Evolutionary conservation across 495 filamentous ascomycete species (phyloP).

Genomic region (Penicillium herquei): DNA sequence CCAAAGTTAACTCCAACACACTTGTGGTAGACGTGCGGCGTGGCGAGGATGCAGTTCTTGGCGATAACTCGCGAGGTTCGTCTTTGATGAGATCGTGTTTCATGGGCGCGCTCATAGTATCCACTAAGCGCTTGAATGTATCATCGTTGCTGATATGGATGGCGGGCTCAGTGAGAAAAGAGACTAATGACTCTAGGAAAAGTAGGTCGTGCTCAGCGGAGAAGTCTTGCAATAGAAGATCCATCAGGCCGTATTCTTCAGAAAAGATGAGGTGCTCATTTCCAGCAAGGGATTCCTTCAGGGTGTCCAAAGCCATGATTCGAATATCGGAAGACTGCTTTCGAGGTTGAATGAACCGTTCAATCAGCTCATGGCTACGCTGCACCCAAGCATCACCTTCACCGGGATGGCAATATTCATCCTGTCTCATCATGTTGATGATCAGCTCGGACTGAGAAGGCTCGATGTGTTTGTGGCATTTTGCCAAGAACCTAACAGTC

Average conservation of each 20-base stretch:
- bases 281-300: constrained; percentile 65
- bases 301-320: constrained; percentile 60
- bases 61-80: constrained; percentile 16
- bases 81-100: constrained; percentile 30
- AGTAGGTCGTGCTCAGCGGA: constrained; percentile 47
- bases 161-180: constrained; percentile 39
- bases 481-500: constrained; percentile 38
- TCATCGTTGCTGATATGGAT: constrained; percentile 29
- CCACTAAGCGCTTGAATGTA: constrained; percentile 35
- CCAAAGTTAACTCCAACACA: constrained; percentile 37
- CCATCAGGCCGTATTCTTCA: constrained; percentile 36
- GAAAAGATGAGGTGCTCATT: constrained; percentile 37
- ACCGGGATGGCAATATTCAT: constrained; percentile 62
- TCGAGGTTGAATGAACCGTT: constrained; percentile 63
- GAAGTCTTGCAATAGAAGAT: constrained; percentile 43
- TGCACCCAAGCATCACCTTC: constrained; percentile 65
- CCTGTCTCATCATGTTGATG: constrained; percentile 35
- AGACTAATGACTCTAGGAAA: constrained; percentile 49
- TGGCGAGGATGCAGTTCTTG: constrained; percentile 19
- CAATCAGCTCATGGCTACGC: constrained; percentile 60
- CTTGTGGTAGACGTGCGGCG: constrained; percentile 34
- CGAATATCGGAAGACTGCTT: constrained; percentile 65
- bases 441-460: constrained; percentile 44
- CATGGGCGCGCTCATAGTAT: constrained; percentile 39
- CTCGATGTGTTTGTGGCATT: constrained; percentile 38